Conservation (phyloP, 129 eudicot species). For the Silybum marianum region DNA sequence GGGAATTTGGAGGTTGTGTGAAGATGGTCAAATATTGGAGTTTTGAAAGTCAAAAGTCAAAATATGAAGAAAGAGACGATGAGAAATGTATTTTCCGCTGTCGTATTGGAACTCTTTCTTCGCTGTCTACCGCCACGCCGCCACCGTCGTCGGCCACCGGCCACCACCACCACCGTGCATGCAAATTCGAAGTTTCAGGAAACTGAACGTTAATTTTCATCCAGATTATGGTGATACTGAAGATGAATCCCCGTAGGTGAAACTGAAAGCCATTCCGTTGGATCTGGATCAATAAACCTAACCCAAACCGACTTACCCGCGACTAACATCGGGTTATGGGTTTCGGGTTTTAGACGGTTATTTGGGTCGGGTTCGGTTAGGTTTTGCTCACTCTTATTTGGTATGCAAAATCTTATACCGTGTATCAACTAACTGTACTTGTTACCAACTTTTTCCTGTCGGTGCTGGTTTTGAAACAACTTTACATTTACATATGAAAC, state of each 20-base stretch:
- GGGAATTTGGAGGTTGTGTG: background rate
- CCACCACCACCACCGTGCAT: background rate
- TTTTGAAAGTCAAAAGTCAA: background rate
- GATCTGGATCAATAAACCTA: too few relatives aligned
- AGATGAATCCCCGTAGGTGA: background rate
- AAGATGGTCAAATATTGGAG: background rate
- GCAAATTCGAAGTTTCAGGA: background rate
- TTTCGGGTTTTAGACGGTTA: too few relatives aligned
- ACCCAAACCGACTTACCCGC: too few relatives aligned
- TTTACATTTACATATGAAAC: too few relatives aligned
- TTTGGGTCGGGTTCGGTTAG: too few relatives aligned
- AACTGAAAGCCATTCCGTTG: background rate
- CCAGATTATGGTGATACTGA: background rate
- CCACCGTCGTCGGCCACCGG: background rate
- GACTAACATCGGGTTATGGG: too few relatives aligned
- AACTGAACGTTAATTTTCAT: background rate
- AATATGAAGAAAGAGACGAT: background rate
- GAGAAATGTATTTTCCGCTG: background rate
- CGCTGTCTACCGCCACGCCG: background rate
- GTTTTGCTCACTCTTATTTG: too few relatives aligned
- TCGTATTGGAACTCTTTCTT: background rate
- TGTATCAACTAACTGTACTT: too few relatives aligned
- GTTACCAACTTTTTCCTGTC: too few relatives aligned
- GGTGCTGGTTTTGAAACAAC: too few relatives aligned
- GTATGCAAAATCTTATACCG: too few relatives aligned